Evolutionary conservation across 2,329 filamentous ascomycete species (phyloP).

Genomic region (Neophaeococcomyces aloes): DNA sequence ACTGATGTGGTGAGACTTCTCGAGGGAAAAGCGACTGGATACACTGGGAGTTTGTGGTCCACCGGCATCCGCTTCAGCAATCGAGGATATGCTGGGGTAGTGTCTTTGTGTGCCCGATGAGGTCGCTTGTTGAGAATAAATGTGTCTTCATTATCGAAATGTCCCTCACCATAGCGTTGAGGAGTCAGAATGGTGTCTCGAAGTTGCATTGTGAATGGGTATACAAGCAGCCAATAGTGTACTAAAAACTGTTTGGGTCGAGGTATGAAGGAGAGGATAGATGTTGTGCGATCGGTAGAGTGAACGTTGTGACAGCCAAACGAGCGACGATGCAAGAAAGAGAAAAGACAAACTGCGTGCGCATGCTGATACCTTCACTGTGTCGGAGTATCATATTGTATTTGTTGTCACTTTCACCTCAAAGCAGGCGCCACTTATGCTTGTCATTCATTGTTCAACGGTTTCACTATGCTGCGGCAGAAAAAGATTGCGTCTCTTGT

Average conservation of each 20-base stretch:
- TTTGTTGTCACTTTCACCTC: slow-evolving; percentile 1
- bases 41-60: neutral
- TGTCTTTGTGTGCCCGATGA: neutral
- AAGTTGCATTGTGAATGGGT: neutral
- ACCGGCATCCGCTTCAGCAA: neutral
- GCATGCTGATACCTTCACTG: neutral
- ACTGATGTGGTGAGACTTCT: neutral
- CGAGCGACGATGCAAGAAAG: slow-evolving; percentile 1
- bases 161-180: neutral
- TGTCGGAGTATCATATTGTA: neutral
- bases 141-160: too few species aligned
- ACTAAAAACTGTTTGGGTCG: neutral
- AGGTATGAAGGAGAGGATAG: neutral
- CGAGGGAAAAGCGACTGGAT: neutral
- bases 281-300: neutral
- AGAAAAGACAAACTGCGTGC: neutral
- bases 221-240: neutral
- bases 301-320: neutral
- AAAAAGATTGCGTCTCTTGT: neutral
- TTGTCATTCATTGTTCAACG: too few species aligned
- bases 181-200: neutral
- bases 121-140: neutral
- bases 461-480: neutral
- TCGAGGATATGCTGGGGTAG: neutral
- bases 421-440: neutral